A percentile compares a stretch with the other conserved stretches of the same genome.
Evolutionary conservation across 306 rosid species (phyloP).

Genomic region (Argentina anserina): DNA sequence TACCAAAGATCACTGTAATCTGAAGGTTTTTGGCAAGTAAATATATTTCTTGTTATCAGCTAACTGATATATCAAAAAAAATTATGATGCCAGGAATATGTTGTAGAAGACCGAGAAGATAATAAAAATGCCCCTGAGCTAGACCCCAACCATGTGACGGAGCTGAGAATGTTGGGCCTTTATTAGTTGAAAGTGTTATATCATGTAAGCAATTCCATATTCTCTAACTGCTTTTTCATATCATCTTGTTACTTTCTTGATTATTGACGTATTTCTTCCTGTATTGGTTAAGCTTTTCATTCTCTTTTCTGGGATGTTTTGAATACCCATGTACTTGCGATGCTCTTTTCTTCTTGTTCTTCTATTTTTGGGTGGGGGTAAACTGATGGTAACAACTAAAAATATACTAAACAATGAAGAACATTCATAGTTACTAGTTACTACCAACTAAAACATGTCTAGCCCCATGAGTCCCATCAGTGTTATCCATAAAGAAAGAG

Average conservation of each 20-base stretch:
- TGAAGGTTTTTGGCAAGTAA: background rate
- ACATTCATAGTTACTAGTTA: too few relatives aligned
- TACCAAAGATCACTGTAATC: background rate
- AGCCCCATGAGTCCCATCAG: background rate
- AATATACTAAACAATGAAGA: too few relatives aligned
- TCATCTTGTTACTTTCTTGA: background rate
- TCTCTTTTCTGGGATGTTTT: background rate
- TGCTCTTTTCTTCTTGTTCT: background rate
- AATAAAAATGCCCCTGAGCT: slow-evolving; percentile 70
- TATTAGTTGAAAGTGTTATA: slow-evolving; percentile 46
- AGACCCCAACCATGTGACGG: slow-evolving; percentile 84
- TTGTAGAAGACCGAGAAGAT: slow-evolving; percentile 78
- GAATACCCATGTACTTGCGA: background rate
- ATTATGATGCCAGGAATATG: slow-evolving; percentile 62
- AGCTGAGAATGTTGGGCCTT: slow-evolving; percentile 94
- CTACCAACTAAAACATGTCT: background rate
- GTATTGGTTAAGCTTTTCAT: background rate
- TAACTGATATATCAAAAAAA: slow-evolving; percentile 4
- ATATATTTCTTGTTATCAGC: background rate
- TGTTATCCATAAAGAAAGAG: background rate
- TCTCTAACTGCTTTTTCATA: background rate
- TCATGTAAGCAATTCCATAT: slow-evolving; percentile 21
- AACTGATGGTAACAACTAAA: background rate
- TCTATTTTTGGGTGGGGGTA: background rate
- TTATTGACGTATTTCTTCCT: background rate